Evolutionary conservation across 306 rosid genomes (phyloP).

Genomic region (apple (Malus domestica)): ASM211411v1 NC_041797.1:10049501-10050000

Average conservation of each 20-base stretch:
- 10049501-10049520: no score
- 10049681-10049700: not conserved
- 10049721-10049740: not conserved
- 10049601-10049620: constrained; percentile 1
- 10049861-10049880: not conserved
- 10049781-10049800: not conserved
- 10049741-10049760: not conserved
- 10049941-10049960: not conserved
- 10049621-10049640: constrained; percentile 1
- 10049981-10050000: not conserved
- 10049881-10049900: not conserved
- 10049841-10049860: not conserved
- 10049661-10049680: constrained; percentile 21
- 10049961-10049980: not conserved
- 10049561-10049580: not conserved
- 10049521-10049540: not conserved
- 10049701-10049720: not conserved
- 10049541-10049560: not conserved
- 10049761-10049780: not conserved
- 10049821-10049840: not conserved
- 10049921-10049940: not conserved
- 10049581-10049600: not conserved
- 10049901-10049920: not conserved
- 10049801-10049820: not conserved
- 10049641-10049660: constrained; percentile 58